These are phyloP conservation scores for Podospora australis DNA, from an alignment of 495 filamentous ascomycete species.

Conservation along the genomic window DNA sequence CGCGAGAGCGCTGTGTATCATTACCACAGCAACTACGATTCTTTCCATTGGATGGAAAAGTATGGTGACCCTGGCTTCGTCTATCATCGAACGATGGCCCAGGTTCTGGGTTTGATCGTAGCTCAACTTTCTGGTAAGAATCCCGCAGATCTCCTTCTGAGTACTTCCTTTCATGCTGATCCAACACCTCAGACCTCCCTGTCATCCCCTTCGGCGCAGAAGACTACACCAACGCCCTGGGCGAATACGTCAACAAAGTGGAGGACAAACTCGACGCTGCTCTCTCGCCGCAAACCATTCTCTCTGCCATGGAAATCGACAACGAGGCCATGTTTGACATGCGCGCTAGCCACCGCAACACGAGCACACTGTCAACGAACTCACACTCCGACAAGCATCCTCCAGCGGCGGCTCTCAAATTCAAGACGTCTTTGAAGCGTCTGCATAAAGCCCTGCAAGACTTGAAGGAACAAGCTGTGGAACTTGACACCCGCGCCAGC, in stretches of 20 bases:
- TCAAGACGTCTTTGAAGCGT: conserved; percentile 39
- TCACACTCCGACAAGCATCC: conserved; percentile 29
- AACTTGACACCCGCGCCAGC: conserved; percentile 55
- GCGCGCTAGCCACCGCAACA: conserved; percentile 44
- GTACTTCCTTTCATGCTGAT: too few species aligned
- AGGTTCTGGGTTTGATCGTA: conserved; percentile 70
- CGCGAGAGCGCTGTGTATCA: conserved; percentile 53
- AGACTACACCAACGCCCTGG: conserved; percentile 63
- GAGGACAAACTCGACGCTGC: conserved; percentile 49
- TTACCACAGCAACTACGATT: conserved; percentile 92
- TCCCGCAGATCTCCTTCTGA: too few species aligned
- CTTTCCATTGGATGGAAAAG: conserved; percentile 77
- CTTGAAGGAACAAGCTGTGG: conserved; percentile 51
- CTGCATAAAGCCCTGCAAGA: conserved; percentile 43
- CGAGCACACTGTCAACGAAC: conserved; percentile 26
- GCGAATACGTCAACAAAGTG: conserved; percentile 58
- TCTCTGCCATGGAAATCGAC: conserved; percentile 33
- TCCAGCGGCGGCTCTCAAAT: conserved; percentile 23
- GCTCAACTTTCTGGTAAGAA: too few species aligned
- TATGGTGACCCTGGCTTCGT: conserved; percentile 78
- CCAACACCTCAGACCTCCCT: conserved; percentile 66
- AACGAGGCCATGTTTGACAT: conserved; percentile 45
- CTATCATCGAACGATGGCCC: conserved; percentile 74
- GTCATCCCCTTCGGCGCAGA: conserved; percentile 71
- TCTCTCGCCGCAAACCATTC: neutral